Base-by-base conservation (phyloP, 148 eudicot species). In the Rhododendron williamsianum region DNA sequence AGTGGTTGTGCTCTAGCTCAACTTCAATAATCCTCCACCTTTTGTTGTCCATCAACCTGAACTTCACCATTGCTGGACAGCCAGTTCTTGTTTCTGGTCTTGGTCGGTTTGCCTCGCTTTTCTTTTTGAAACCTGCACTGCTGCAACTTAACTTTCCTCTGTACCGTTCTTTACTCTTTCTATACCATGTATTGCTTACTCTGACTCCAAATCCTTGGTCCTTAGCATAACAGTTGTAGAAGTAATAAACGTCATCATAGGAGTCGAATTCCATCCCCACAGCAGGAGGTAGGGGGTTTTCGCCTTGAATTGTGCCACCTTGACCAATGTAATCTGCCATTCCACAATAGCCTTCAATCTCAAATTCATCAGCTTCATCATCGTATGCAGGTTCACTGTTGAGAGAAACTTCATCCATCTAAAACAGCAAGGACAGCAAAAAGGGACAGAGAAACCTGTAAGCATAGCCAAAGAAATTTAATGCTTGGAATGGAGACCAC, bases 201-300 rank as follows among this genome's bases (percentile, higher is more conserved):
- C 89, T 67, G 30, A 89, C 86, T 25, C 87, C 91, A 84, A 88
- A 89, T 78, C 90, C 88, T 81, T 88, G 89, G 60, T 85, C 82
- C 78, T 81, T 85, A 45, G 89, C 85, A 86, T 87, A 86, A 48
- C 89, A 89, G 48, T 86, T 87, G 81, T 89, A 89, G 65, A 89
- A 89, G 83, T 63, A 89, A 78, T 89, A 89, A 83, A 89, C 91
- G 52, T 89, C 91, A 15, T 89, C 89, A 46, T 89, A 89, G 71
- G 91, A 82, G 78, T 89, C 91, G 71, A 89, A 89, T 74, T 89
- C 91, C 91, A 89, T 89, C 65, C 91, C 91, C 63, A 89, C 85
- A 65, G 87, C 83, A 19, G 89, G 91, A 87, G 89, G 91, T 84
- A 89, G 82, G 46, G 88, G 91, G 78, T 87, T 86, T 58, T 89